These are phyloP conservation scores for Lactarius deliciosus DNA, from an alignment of 768 basidiomycete genomes.

Conservation along the genomic window DNA sequence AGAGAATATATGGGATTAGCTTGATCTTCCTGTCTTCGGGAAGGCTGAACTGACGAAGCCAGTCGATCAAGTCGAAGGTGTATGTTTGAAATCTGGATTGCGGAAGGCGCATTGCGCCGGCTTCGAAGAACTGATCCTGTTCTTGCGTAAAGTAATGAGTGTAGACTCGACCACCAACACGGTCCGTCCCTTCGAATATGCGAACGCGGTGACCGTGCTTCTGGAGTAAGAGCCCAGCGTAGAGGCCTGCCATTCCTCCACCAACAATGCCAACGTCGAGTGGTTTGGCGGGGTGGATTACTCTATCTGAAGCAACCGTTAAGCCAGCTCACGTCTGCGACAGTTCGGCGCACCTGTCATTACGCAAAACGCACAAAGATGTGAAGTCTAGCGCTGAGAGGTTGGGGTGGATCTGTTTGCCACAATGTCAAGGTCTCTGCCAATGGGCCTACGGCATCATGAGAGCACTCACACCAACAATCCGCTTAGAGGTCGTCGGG, in stretches of 20 bases:
- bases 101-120: constrained; percentile 30
- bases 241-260: constrained; percentile 28
- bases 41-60: constrained; percentile 13
- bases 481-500: neutral
- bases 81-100: constrained; percentile 21
- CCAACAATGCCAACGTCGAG: constrained; percentile 26
- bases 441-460: neutral
- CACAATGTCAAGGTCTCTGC: neutral
- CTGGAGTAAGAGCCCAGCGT: constrained; percentile 25
- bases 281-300: neutral
- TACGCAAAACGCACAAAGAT: neutral
- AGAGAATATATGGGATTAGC: constrained; percentile 26
- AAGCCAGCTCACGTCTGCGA: neutral
- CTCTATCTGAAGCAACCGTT: neutral
- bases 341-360: neutral
- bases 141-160: constrained; percentile 29
- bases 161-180: constrained; percentile 27
- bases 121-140: constrained; percentile 29
- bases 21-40: constrained; percentile 20
- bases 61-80: constrained; percentile 24
- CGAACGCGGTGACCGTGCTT: constrained; percentile 23
- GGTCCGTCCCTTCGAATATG: constrained; percentile 25
- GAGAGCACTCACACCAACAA: neutral
- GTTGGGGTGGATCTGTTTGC: neutral
- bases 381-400: neutral